Evolutionary conservation across 352 stramenopile species (phyloP).

Genomic region (Pilasporangium apinafurcum): DNA sequence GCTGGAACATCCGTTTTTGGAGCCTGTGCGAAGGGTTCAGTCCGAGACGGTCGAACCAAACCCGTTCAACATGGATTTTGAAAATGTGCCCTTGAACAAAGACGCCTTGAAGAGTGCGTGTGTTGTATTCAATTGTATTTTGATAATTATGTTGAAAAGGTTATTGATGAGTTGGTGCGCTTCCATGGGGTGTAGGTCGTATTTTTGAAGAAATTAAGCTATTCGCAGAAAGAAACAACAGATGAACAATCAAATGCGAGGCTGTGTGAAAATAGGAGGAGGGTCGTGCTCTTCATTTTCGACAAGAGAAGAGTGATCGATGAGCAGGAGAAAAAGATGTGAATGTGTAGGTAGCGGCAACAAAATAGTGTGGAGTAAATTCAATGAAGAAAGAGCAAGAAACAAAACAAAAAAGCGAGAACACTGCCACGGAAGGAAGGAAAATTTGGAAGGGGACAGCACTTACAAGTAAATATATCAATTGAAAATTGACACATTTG

Average conservation of each 20-base stretch:
- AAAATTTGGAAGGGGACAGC: no score
- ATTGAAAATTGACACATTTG: no score
- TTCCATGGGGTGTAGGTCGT: slow-evolving; percentile 46
- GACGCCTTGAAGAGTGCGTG: slow-evolving; percentile 75
- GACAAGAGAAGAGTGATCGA: no score
- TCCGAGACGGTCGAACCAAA: slow-evolving; percentile 69
- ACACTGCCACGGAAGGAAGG: no score
- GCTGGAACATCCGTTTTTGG: slow-evolving; percentile 76
- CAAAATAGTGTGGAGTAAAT: background rate
- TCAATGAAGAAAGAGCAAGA: background rate
- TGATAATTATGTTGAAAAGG: background rate
- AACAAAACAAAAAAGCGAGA: background rate
- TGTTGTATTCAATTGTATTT: background rate
- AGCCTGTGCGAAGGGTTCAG: slow-evolving; percentile 64
- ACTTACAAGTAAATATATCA: no score
- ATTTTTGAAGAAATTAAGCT: slow-evolving; percentile 88
- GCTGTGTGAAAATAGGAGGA: no score
- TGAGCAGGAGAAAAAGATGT: background rate
- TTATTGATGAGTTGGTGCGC: slow-evolving; percentile 2
- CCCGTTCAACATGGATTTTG: slow-evolving; percentile 87
- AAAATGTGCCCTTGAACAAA: slow-evolving; percentile 82
- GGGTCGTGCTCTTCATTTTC: no score
- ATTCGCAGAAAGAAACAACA: slow-evolving; percentile 63
- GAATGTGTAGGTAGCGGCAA: slow-evolving; percentile 1
- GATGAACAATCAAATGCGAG: no score